Evolutionary conservation across 2,329 filamentous ascomycete species (phyloP), one percentile per base, ranked within the genome.

Genomic region (Dothiorella sarmentorum): DNA sequence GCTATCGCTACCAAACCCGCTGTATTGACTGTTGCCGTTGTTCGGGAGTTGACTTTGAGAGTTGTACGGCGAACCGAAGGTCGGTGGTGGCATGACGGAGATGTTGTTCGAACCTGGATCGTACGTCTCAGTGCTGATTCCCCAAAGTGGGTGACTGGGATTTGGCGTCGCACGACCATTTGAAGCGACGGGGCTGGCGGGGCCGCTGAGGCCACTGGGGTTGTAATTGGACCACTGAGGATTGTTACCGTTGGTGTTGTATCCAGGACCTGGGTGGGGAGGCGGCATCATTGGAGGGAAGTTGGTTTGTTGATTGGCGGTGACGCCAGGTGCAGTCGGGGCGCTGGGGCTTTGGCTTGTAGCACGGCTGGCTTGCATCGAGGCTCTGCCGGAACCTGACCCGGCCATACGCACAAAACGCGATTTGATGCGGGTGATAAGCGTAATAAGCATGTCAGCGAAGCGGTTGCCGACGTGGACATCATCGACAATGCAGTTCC

Each of bases 401-500:
- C 80, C 80, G 7, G 80, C 76, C 60, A 85, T 81, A 26, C 82
- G 80, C 20, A 85, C 76, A 66, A 94, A 90, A 6, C 88, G 83
- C 64, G 86, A 85, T 56, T 89, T 83, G 62, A 93, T 80, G 22
- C 89, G 82, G 61, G 86, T 86, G 0, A 88, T 91, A 38, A 94
- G 76, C 1, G 87, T 89, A 66, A 91, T 86, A n/a, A 93, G 82
- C 47, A 93, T 81, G 66, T 92, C 89, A 17, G 90, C 89, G 66
- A 94, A 94, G 7, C 89, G 84, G 60, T 89, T 91, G n/a, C 88
- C 89, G 4, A 94, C 80, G 69, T 94, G 90, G 7, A 93, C 89
- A 64, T 94, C 90, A 67, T 94, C 90, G 3, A 93, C 89, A 6
- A 92, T 88, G 62, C 88, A 91, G 64, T 85, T 88, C 17, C 88